phyloP scores from a whole-genome alignment of 2,329 filamentous ascomycete genomes.

The Pyricularia grisea region DNA sequence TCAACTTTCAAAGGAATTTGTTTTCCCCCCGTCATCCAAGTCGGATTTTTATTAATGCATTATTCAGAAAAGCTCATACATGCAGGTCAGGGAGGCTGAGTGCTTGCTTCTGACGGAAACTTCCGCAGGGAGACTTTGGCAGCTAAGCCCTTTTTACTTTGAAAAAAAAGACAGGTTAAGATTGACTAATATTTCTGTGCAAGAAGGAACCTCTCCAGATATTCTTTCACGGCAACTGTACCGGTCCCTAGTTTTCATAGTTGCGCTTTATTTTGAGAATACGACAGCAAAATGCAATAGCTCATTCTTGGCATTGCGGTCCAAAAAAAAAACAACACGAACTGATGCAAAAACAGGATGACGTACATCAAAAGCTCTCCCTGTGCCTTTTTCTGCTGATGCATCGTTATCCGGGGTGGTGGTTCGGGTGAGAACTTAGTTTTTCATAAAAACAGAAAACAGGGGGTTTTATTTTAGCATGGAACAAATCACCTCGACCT shows the following conservation, averaged over 20 bases:
- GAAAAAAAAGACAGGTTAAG: background rate
- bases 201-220: too few species aligned
- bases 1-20: background rate
- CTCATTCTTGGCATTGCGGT: background rate
- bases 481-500: background rate
- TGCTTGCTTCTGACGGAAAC: background rate
- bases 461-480: background rate
- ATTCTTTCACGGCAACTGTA: too few species aligned
- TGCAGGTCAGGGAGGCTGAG: background rate
- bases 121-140: background rate
- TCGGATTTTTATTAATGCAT: background rate
- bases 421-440: background rate
- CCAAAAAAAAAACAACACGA: background rate
- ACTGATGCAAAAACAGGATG: background rate
- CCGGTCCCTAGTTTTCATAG: background rate
- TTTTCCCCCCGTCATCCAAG: background rate
- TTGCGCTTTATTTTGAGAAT: background rate
- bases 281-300: background rate
- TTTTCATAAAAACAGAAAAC: background rate
- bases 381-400: background rate
- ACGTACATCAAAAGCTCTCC: background rate
- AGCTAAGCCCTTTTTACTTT: background rate
- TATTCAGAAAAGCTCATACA: background rate
- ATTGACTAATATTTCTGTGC: too few species aligned
- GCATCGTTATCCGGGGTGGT: background rate